phyloP scores from a whole-genome alignment of 2,329 filamentous ascomycete genomes.

The Fusarium xylarioides region DNA sequence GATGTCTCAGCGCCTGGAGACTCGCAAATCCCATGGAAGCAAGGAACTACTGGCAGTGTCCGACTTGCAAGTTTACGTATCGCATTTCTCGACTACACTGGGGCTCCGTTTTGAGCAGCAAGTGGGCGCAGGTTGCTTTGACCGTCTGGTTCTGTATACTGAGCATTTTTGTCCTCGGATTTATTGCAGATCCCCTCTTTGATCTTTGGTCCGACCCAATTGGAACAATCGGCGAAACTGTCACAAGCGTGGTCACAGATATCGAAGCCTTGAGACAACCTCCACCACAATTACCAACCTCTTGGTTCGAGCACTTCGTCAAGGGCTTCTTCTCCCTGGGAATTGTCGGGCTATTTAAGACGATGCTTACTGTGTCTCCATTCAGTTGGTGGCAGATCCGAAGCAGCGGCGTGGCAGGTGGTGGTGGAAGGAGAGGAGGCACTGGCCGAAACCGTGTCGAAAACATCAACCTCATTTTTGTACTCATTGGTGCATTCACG shows the following conservation, averaged over 20 bases:
- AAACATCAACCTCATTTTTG: constrained; percentile 80
- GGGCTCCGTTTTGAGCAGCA: constrained; percentile 75
- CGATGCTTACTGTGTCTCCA: constrained; percentile 76
- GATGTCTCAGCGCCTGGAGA: constrained; percentile 86
- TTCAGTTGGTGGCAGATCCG: constrained; percentile 82
- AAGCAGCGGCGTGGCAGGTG: constrained; percentile 63
- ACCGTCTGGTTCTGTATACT: constrained; percentile 77
- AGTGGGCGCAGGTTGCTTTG: constrained; percentile 71
- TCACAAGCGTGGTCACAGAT: constrained; percentile 57
- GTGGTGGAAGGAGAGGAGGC: constrained; percentile 62
- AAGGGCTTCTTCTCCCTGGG: constrained; percentile 94
- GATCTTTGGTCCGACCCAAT: constrained; percentile 85
- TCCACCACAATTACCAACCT: constrained; percentile 60
- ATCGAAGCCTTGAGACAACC: constrained; percentile 48
- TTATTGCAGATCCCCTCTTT: constrained; percentile 91
- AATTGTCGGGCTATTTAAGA: constrained; percentile 84
- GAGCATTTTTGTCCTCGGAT: constrained; percentile 84
- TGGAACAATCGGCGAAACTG: constrained; percentile 65
- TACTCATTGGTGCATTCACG: constrained; percentile 81
- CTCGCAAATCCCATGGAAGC: constrained; percentile 70
- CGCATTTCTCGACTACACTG: constrained; percentile 79
- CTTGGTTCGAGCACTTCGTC: constrained; percentile 84
- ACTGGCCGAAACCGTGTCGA: constrained; percentile 82
- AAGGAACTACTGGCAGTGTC: constrained; percentile 86
- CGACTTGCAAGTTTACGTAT: constrained; percentile 87